Conservation (phyloP, 495 filamentous ascomycete genomes). For the Ramalina peruviana region DNA sequence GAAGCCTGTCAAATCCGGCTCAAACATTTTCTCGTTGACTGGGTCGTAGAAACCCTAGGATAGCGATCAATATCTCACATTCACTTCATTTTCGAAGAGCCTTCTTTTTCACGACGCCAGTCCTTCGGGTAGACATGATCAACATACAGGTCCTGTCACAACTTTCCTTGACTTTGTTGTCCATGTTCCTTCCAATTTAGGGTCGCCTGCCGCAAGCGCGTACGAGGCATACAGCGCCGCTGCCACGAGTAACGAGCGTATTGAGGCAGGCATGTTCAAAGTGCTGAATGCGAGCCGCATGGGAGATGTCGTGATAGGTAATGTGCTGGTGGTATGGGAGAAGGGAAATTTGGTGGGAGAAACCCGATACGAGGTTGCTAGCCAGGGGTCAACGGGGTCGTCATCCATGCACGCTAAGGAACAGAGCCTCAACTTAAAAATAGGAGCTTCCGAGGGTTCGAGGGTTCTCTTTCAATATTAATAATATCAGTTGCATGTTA, state of each 20-base stretch:
- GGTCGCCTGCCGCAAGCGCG: slow-evolving; percentile 9
- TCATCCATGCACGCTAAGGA: too few species aligned
- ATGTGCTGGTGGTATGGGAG: neutral
- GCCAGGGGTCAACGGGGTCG: neutral
- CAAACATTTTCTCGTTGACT: slow-evolving; percentile 50
- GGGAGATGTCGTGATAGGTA: neutral
- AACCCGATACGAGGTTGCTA: too few species aligned
- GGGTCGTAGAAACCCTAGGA: slow-evolving; percentile 61
- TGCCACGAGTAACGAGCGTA: slow-evolving; percentile 18
- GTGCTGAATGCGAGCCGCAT: neutral
- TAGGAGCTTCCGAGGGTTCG: too few species aligned
- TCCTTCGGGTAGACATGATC: neutral
- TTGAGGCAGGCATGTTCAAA: slow-evolving; percentile 12
- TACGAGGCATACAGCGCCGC: slow-evolving; percentile 13
- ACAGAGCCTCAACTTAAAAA: too few species aligned
- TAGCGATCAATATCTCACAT: slow-evolving; percentile 1
- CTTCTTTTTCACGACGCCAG: neutral
- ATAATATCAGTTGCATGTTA: too few species aligned
- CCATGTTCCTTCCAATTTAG: slow-evolving; percentile 58
- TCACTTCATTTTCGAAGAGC: neutral
- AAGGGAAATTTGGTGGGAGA: neutral
- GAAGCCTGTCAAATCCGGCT: slow-evolving; percentile 59
- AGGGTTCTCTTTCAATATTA: too few species aligned
- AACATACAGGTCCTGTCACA: slow-evolving; percentile 58
- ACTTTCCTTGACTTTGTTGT: slow-evolving; percentile 60